Evolutionary conservation across 2,329 filamentous ascomycete genomes (phyloP).

Genomic region (Simplicillium sp.): DNA sequence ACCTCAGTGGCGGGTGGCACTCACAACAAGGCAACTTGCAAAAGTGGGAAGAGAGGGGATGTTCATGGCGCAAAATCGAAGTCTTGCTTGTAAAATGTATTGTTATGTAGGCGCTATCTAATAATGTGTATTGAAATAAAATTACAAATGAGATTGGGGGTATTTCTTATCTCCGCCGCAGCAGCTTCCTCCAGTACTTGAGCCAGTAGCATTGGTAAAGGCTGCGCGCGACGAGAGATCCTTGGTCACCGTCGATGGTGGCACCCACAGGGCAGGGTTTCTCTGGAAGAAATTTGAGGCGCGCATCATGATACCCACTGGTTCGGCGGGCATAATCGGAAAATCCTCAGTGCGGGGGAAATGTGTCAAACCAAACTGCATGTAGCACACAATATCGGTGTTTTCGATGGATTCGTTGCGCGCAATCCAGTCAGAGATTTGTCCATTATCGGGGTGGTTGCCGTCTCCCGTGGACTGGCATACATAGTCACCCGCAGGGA

Average conservation of each 20-base stretch:
- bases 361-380: slow-evolving; percentile 46
- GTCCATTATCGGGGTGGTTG: slow-evolving; percentile 6
- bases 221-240: slow-evolving; percentile 11
- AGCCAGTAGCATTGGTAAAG: slow-evolving; percentile 2
- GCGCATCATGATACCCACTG: slow-evolving; percentile 35
- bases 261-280: slow-evolving; percentile 42
- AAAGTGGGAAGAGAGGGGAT: no score
- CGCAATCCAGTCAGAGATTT: slow-evolving; percentile 35
- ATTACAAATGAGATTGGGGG: slow-evolving; percentile 10
- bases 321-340: slow-evolving; percentile 59
- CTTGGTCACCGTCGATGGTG: slow-evolving; percentile 30
- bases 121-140: no score
- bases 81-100: no score
- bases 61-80: no score
- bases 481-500: slow-evolving; percentile 30
- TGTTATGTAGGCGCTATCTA: no score
- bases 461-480: slow-evolving; percentile 33
- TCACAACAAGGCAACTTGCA: no score
- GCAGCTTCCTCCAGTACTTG: not conserved
- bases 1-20: no score
- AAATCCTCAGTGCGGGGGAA: slow-evolving; percentile 57
- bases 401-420: slow-evolving; percentile 40
- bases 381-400: slow-evolving; percentile 41
- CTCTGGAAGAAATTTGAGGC: slow-evolving; percentile 42
- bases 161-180: slow-evolving; percentile 6